These are phyloP conservation scores for Bruguiera sexangula DNA, from an alignment of 345 rosid species.

Conservation along the genomic window DNA sequence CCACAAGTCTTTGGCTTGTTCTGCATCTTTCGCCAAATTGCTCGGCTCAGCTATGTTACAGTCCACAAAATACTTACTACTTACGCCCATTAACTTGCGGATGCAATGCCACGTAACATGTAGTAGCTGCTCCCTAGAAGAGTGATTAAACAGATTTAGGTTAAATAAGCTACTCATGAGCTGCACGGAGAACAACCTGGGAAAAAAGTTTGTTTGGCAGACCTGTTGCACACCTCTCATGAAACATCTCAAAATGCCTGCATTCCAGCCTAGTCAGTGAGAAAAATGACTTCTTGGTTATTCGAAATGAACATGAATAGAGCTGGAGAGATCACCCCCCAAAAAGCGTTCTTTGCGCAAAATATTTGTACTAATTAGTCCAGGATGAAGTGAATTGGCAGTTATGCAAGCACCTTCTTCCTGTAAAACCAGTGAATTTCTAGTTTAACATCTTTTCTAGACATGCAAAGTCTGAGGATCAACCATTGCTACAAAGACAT, in stretches of 20 bases:
- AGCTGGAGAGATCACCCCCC: too few relatives aligned
- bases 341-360: neutral
- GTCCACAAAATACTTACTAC: conserved; percentile 8
- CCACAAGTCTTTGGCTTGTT: conserved; percentile 5
- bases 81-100: conserved; percentile 13
- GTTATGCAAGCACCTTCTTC: conserved; percentile 17
- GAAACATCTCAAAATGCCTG: neutral
- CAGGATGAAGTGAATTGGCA: conserved; percentile 22
- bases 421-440: conserved; percentile 4
- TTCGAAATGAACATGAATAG: too few relatives aligned
- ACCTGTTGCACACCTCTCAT: conserved; percentile 12
- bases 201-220: too few relatives aligned
- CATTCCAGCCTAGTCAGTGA: neutral
- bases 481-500: too few relatives aligned
- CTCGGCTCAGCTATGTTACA: conserved; percentile 1
- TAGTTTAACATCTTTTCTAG: too few relatives aligned
- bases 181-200: too few relatives aligned
- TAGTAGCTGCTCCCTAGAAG: conserved; percentile 18
- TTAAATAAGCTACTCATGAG: too few relatives aligned
- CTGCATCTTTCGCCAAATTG: conserved; percentile 7
- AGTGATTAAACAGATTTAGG: too few relatives aligned
- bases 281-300: too few relatives aligned
- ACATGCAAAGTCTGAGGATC: too few relatives aligned
- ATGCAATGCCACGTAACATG: conserved; percentile 19
- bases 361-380: conserved; percentile 9